Evolutionary conservation across 495 filamentous ascomycete species (phyloP), one percentile per base, ranked within the genome.

Genomic region (Penicillium angulare): DNA sequence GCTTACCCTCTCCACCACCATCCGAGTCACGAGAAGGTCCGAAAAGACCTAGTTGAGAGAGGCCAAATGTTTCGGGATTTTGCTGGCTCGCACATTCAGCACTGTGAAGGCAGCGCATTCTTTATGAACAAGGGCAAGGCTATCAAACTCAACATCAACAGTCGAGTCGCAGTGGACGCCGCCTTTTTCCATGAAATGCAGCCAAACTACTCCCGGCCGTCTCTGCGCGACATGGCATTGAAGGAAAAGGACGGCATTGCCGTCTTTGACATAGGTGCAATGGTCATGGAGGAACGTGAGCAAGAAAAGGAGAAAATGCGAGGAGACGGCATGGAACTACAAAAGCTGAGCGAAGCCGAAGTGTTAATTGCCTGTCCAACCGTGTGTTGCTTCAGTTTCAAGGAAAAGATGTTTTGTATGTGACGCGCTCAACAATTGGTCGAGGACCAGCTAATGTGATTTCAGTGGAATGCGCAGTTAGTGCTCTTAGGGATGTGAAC

Each of bases 381-480:
- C 36, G 53, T 68, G 16, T 60, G 40, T 50, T 66, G 43, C 44
- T 56, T 56, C 43, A 63, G 66, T 47, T 59, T 69, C 27, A 55
- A 57, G 50, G 57, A 64, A 41, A 68, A 68, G 38, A 52, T 64
- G 12, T 68, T 50, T 40, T 52, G 53, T 68, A 60, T 47, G 36
- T 56, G 5, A 52, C 0, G 46, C 17, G 21, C 46, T 27, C 27
- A 23, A 50, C n/a, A 44, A 45, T 33, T 2, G 17, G 43, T 55
- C 35, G 45, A 36, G 9, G 18, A 27, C 44, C 39, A 18, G 23
- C 60, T 60, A 47, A 56, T 50, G 13, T 35, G 47, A 55, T 46
- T 29, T 15, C 24, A 67, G 64, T 67, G 51, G 66, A 69, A 32
- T 67, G 63, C 31, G 62, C 57, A 46, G 57, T 73, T 18, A 63